Conservation (phyloP, 2,329 filamentous ascomycete species). For the Thielaviopsis cerberus region DNA sequence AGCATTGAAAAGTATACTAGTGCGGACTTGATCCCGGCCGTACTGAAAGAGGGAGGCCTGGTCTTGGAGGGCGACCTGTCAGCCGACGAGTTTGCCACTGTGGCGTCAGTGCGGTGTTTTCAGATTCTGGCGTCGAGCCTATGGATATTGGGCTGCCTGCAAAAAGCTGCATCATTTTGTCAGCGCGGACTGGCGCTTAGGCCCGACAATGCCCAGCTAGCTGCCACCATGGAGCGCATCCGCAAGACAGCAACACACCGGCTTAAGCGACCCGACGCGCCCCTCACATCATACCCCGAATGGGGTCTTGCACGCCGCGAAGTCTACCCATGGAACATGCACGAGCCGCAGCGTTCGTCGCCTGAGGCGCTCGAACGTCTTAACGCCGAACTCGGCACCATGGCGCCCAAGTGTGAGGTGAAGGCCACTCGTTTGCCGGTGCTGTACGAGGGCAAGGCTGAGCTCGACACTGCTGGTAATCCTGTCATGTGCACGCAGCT, state of each 20-base stretch:
- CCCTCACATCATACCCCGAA: conserved; percentile 43
- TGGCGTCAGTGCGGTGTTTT: conserved; percentile 35
- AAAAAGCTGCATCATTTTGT: conserved; percentile 48
- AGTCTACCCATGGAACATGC: conserved; percentile 50
- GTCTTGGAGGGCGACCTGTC: conserved; percentile 16
- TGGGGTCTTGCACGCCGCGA: conserved; percentile 50
- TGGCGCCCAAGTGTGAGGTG: conserved; percentile 70
- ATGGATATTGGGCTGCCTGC: conserved; percentile 47
- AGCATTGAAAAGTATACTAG: conserved; percentile 24
- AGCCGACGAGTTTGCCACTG: conserved; percentile 21
- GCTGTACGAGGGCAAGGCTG: conserved; percentile 37
- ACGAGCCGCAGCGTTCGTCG: conserved; percentile 53
- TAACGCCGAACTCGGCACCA: conserved; percentile 47
- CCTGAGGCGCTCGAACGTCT: conserved; percentile 49
- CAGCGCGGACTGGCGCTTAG: conserved; percentile 38
- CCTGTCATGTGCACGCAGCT: conserved; percentile 54
- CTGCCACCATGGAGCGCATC: conserved; percentile 35
- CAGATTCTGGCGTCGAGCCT: conserved; percentile 39
- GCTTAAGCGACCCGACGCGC: conserved; percentile 27
- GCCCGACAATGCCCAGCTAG: conserved; percentile 36
- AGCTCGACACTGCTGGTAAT: conserved; percentile 26
- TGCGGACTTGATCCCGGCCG: conserved; percentile 22
- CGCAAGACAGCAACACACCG: conserved; percentile 31
- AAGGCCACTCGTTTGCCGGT: conserved; percentile 57
- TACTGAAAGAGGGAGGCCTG: conserved; percentile 28